Base-by-base conservation (phyloP, 2,329 filamentous ascomycete genomes). In the Aspergillus sp. region DNA sequence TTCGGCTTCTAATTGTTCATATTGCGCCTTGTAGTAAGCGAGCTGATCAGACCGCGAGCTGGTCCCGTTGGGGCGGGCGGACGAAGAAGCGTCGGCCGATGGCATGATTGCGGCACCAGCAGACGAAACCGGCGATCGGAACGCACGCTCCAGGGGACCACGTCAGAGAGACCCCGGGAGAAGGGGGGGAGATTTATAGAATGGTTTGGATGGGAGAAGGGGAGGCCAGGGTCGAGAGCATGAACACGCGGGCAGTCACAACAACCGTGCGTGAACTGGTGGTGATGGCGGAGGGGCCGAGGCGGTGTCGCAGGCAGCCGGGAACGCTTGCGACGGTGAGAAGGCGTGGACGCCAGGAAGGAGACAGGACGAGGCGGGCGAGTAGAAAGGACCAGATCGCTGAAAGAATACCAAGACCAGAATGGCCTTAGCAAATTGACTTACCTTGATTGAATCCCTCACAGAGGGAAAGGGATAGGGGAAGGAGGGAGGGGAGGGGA, bases 11-110 rank as follows among this genome's bases (percentile, higher is more conserved):
- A 99, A 85, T 74, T 92, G 88, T 78, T 96, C 92, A 80, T 98
- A 98, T 76, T 98, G 94, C 57, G 87, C 80, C 82, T 99, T 99
- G 86, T 98, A 99, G 85, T 95, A 97, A 60, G 89, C 85, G 55
- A 99, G 83, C 63, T 93, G 90, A 72, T 95, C 91, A 72, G 92
- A 88, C 48, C 76, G 67, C 8, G 77, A 77, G 38, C 74, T 73
- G 51, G 73, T 73, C 23, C 74, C 71, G 55, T 73, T 76, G 59
- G 74, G 74, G 60, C 74, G 74, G 55, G 77, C 77, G 51, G 76
- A 74, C 55, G 74, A 67, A 59, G 70, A 69, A 59, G 71, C 71
- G 57, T 77, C 74, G 64, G 70, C 71, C 62, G 69, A 73, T 60
- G 75, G 73, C 75, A 77, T 77, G 64, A 68, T 76, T 69, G 62